Evolutionary conservation across 2,329 filamentous ascomycete species (phyloP), one percentile per base, ranked within the genome.

Genomic region (Pseudocercospora cruenta): DNA sequence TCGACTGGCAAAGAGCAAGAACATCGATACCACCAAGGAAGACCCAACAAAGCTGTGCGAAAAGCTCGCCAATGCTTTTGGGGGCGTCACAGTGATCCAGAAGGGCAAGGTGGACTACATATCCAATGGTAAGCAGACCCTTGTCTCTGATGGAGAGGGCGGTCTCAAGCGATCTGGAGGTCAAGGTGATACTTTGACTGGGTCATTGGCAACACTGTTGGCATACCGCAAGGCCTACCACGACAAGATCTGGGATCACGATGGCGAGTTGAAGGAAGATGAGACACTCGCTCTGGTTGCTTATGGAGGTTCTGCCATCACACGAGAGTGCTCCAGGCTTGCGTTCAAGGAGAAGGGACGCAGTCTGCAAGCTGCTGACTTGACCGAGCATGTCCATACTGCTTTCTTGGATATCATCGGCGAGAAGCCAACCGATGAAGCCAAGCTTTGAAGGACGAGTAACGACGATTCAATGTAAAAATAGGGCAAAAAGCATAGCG

Each of bases 101-200:
- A 99, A 99, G 82, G 95, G 95, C 1, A 78, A 80, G 1, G 87
- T 87, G 67, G 95, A 99, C 79, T 88, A 90, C 70, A 92, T 99
- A 67, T 93, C 90, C 2, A 91, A 97, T 73, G 92, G 94, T 12
- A 82, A 86, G 65, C 84, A 84, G 62, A 96, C 91, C n/a, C 80
- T 94, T 26, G 82, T 91, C 0, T 91, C 90, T 26, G 93, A 97
- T 72, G 80, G 94, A 2, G 81, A 88, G 74, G 95, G 95, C 8
- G 94, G 94, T 0, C 80, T 88, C 78, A 99, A 99, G 86, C 85
- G 95, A 70, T 94, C 92, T 65, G 95, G 94, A 57, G 95, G 95
- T 0, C 95, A 99, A 80, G 95, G 95, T 1, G 95, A 99, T 80
- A 98, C 95, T 3, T 82, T 99, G 70, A 98, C 95, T 0, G 95